These are phyloP conservation scores for Sphagnum magellanicum DNA, from an alignment of 228 moss, liverwort and hornwort species.

Conservation along the genomic window DNA sequence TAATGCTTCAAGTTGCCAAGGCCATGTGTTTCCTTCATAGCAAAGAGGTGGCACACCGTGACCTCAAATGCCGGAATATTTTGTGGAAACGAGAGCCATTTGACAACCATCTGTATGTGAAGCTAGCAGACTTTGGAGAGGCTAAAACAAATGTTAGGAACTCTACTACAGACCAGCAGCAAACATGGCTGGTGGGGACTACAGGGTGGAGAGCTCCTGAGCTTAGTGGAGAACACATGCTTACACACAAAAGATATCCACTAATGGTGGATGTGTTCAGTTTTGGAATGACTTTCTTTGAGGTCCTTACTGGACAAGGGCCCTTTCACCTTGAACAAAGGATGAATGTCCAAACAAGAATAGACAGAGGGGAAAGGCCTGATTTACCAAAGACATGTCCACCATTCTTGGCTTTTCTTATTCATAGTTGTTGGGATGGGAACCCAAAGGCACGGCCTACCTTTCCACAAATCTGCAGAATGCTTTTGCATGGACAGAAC, in stretches of 20 bases:
- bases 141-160: conserved; percentile 8
- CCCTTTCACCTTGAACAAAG: not conserved
- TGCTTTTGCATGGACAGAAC: conserved; percentile 5
- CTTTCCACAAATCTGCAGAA: conserved; percentile 17
- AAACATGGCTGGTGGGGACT: conserved; percentile 6
- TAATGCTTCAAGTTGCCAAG: conserved; percentile 31
- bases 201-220: conserved; percentile 18
- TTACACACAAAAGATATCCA: conserved; percentile 3
- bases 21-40: conserved; percentile 31
- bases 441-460: conserved; percentile 10
- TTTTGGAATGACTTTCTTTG: conserved; percentile 18
- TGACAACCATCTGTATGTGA: conserved; percentile 19
- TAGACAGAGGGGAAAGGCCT: not conserved
- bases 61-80: conserved; percentile 17
- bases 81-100: conserved; percentile 7
- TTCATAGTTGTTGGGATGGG: conserved; percentile 11
- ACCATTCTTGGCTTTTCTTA: conserved; percentile 19
- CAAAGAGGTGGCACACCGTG: conserved; percentile 13
- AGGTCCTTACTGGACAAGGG: conserved; percentile 14
- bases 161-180: not conserved
- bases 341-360: not conserved
- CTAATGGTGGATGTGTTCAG: conserved; percentile 26
- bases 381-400: not conserved
- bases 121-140: conserved; percentile 24
- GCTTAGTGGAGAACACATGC: not conserved